Conservation (phyloP, 1,139 yeast species). For the Candida pseudoviswanathii region DNA sequence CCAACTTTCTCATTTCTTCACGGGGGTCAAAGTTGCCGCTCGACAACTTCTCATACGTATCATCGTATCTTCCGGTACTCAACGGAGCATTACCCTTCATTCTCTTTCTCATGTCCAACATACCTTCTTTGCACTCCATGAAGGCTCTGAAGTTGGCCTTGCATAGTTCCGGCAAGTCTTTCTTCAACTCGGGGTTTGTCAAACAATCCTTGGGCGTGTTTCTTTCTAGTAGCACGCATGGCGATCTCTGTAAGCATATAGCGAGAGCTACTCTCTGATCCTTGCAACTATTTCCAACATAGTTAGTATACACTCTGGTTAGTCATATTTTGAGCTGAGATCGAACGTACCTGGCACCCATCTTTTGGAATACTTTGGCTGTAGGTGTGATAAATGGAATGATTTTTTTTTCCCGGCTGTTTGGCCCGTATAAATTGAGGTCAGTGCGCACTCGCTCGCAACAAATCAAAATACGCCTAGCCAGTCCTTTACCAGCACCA, state of each 20-base stretch:
- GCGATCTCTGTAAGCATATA: conserved; percentile 91
- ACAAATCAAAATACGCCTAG: not conserved
- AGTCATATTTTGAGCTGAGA: not conserved
- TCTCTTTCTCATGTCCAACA: conserved; percentile 86
- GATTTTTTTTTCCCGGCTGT: not conserved
- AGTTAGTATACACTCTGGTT: not conserved
- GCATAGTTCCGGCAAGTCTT: conserved; percentile 85
- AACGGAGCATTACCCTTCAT: conserved; percentile 93
- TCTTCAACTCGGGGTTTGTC: conserved; percentile 73
- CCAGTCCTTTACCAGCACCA: no score
- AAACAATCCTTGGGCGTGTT: conserved; percentile 89
- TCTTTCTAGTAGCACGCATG: conserved; percentile 90
- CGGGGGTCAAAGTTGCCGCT: conserved; percentile 78
- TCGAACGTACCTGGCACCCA: conserved; percentile 38
- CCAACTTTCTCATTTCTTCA: conserved; percentile 75
- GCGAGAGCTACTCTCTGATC: conserved; percentile 94
- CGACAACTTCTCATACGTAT: conserved; percentile 76
- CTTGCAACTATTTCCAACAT: conserved; percentile 62
- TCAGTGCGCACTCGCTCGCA: not conserved
- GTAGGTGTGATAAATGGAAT: not conserved
- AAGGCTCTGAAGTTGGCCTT: conserved; percentile 82
- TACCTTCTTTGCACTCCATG: conserved; percentile 84
- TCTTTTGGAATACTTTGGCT: not conserved
- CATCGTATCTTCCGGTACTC: conserved; percentile 90
- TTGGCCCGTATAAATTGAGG: not conserved